Evolutionary conservation across 2,329 filamentous ascomycete genomes (phyloP).

Genomic region (Aspergillus latus): DNA sequence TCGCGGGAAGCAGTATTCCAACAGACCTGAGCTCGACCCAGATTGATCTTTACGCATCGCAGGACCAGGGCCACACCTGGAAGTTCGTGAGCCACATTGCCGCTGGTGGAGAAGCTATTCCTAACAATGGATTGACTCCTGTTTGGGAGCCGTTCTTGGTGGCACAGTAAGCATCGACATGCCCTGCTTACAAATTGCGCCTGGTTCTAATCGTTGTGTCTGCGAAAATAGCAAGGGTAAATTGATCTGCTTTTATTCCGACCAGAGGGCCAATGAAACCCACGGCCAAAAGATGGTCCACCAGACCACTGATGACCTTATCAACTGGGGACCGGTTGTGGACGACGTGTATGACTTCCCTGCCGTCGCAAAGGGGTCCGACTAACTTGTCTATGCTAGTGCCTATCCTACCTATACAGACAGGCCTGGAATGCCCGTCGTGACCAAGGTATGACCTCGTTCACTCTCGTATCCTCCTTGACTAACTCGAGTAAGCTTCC

Average conservation of each 20-base stretch:
- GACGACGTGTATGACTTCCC: slow-evolving; percentile 52
- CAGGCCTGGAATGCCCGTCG: slow-evolving; percentile 67
- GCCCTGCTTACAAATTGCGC: neutral
- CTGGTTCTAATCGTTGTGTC: neutral
- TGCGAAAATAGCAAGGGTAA: slow-evolving; percentile 46
- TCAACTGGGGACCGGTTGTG: slow-evolving; percentile 61
- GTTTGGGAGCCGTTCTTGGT: slow-evolving; percentile 73
- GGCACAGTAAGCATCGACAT: slow-evolving; percentile 41
- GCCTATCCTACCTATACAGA: slow-evolving; percentile 60
- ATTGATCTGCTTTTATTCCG: slow-evolving; percentile 68
- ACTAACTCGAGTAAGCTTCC: slow-evolving; percentile 47
- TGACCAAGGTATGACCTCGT: slow-evolving; percentile 41
- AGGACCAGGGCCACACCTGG: slow-evolving; percentile 63
- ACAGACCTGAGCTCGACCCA: slow-evolving; percentile 60
- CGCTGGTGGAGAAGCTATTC: slow-evolving; percentile 59
- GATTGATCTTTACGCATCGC: slow-evolving; percentile 68
- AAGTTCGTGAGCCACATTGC: slow-evolving; percentile 67
- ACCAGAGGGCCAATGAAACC: slow-evolving; percentile 62
- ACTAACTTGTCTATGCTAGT: slow-evolving; percentile 11
- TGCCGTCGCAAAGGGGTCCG: neutral
- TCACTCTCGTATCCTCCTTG: neutral
- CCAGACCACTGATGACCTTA: slow-evolving; percentile 60
- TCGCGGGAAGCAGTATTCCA: slow-evolving; percentile 58
- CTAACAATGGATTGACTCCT: slow-evolving; percentile 65
- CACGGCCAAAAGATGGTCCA: slow-evolving; percentile 70